These are phyloP conservation scores for Avicennia marina DNA, from an alignment of 257 asterid genomes.

Conservation along the genomic window DNA sequence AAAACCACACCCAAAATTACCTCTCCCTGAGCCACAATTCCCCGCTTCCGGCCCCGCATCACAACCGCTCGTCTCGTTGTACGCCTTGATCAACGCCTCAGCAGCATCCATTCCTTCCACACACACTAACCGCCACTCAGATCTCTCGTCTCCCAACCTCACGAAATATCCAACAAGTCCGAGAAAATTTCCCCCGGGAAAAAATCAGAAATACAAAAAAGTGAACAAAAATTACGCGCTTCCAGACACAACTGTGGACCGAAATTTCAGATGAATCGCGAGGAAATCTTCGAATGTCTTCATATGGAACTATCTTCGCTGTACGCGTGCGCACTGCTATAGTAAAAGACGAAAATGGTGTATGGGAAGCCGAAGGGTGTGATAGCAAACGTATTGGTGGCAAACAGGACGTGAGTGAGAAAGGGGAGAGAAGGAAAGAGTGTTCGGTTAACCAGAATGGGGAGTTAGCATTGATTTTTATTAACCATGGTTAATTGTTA, in stretches of 20 bases:
- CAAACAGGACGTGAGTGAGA: too few species aligned
- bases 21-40: slow-evolving; percentile 42
- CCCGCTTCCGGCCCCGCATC: slow-evolving; percentile 23
- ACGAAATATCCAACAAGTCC: neutral
- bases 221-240: neutral
- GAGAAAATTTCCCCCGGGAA: too few species aligned
- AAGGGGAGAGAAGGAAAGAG: neutral
- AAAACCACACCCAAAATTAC: slow-evolving; percentile 15
- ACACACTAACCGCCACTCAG: slow-evolving; percentile 33
- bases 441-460: slow-evolving; percentile 3
- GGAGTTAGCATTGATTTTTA: too few species aligned
- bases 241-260: too few species aligned
- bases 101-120: slow-evolving; percentile 47
- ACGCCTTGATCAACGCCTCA: slow-evolving; percentile 64
- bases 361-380: neutral
- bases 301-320: neutral
- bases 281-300: too few species aligned
- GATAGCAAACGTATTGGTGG: too few species aligned
- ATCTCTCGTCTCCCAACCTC: slow-evolving; percentile 52
- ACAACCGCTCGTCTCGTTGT: slow-evolving; percentile 32
- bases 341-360: too few species aligned
- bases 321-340: too few species aligned
- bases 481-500: neutral
- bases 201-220: neutral
- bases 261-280: neutral